Evolutionary conservation across 495 filamentous ascomycete genomes (phyloP), one percentile per base, ranked within the genome.

Genomic region (Penicillium riverlandense): DNA sequence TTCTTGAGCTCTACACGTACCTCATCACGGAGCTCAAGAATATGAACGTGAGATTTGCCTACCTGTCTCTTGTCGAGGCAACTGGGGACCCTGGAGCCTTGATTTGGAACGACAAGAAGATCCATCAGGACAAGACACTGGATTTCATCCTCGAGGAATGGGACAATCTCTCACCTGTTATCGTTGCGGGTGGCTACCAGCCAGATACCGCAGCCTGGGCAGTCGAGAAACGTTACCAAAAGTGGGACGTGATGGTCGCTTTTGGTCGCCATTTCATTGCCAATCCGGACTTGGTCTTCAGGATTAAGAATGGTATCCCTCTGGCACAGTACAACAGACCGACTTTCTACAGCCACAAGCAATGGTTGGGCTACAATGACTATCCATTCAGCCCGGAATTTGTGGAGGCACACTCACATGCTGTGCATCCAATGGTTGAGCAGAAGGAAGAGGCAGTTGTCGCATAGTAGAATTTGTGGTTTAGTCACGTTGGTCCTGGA

Each of bases 261-360:
- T 86, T 83, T 59, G 83, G 83, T 16, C 56, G 78, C n/a, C 70
- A 69, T 37, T 90, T 80, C 54, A 79, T 88, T 47, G 67, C 79
- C 41, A 88, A 76, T 36, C 84, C 85, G 1, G 84, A 88, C 57
- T 52, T 90, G 46, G 66, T 74, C 5, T 84, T 77, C 48, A 63
- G 78, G 44, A 44, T 88, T 9, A 54, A 68, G 51, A 56, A 81
- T 30, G 76, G 70, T 0, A 66, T 84, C 32, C 47, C 55, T 32
- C 56, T 86, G 32, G 67, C 55, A 9, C 47, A 54, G 35, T 86
- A 81, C 51, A 52, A 85, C 42, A 60, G 74, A 4, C 45, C 52
- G 0, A 74, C 67, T 0, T 86, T 87, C 52, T 86, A 87, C 47
- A 33, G 40, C 7, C n/a, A 38, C 8, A 52, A 65, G 32, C 40